Conservation (phyloP, 257 asterid species). For the Solanum raphanifolium region DNA sequence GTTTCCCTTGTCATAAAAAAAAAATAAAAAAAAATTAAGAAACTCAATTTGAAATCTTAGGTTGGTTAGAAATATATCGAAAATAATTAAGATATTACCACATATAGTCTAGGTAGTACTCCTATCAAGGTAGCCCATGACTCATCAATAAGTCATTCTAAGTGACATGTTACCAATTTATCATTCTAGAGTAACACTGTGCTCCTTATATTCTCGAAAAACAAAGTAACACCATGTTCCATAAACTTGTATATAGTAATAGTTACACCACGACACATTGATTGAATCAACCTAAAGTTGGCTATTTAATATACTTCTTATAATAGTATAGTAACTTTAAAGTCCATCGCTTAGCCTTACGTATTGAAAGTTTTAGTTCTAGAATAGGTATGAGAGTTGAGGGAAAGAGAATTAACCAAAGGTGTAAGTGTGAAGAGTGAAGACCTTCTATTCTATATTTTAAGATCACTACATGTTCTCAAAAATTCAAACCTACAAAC, state of each 20-base stretch:
- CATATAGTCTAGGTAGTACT: neutral
- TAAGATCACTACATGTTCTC: neutral
- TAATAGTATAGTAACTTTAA: neutral
- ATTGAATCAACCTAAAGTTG: neutral
- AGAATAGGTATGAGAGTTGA: neutral
- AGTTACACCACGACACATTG: neutral
- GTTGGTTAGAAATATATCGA: neutral
- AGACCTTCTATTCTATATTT: neutral
- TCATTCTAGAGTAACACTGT: neutral
- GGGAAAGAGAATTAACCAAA: neutral
- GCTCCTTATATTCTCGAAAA: neutral
- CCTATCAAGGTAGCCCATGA: neutral
- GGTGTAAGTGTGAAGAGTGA: neutral
- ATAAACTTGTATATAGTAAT: neutral
- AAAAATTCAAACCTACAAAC: neutral
- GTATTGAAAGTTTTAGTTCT: neutral
- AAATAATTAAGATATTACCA: neutral
- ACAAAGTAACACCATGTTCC: neutral
- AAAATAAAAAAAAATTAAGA: neutral
- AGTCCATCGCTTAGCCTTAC: neutral
- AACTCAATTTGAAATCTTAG: neutral
- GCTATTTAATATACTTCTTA: neutral
- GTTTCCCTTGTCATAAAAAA: too few relatives aligned
- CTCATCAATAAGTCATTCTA: neutral
- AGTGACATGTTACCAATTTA: neutral